Base-by-base conservation (phyloP, 1,284 basidiomycete species). In the Somion occarium region DNA sequence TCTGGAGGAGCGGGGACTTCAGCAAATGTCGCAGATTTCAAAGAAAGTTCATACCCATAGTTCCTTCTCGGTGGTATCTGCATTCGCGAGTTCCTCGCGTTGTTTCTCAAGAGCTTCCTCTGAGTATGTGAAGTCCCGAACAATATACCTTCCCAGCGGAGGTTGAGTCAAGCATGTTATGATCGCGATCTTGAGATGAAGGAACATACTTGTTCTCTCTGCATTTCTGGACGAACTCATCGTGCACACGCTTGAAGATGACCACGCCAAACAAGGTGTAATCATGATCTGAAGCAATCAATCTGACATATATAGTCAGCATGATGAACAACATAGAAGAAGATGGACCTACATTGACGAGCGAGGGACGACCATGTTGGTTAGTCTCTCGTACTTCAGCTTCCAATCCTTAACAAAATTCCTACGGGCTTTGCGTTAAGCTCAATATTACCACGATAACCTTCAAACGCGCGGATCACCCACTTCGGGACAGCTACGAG, bases 401-500 rank as follows among this genome's bases (percentile, higher is more conserved):
- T 83, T 85, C 95, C 96, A 99, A 20, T 94, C 91, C 68, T 96
- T 97, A 42, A 82, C 74, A 15, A 83, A 71, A 63, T 82, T 87
- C 72, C 94, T 97, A 69, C 13, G 15, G 52, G 52, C 51, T 58
- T 55, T 22, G n/a, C 38, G 47, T 45, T 49, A 22, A 45, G 48
- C n/a, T 24, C 11, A 38, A 38, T 38, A 20, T 38, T 18, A 37
- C 3, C 5, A 22, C 5, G 27, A 39, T 9, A 30, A 20, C 12
- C 18, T 22, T n/a, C 5, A 23, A 38, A 5, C 5, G n/a, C 5
- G 42, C 53, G 44, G 46, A 49, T 61, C 30, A 34, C 76, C 61
- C 67, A 96, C 95, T 86, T 96, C 50, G 96, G 94, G 19, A 99
- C 93, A 13, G 95, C 96, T 3, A 99, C 91, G 12, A 99, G 71